Evolutionary conservation across 352 stramenopile species (phyloP), one percentile per base, ranked within the genome.

Genomic region (Albugo candida): DNA sequence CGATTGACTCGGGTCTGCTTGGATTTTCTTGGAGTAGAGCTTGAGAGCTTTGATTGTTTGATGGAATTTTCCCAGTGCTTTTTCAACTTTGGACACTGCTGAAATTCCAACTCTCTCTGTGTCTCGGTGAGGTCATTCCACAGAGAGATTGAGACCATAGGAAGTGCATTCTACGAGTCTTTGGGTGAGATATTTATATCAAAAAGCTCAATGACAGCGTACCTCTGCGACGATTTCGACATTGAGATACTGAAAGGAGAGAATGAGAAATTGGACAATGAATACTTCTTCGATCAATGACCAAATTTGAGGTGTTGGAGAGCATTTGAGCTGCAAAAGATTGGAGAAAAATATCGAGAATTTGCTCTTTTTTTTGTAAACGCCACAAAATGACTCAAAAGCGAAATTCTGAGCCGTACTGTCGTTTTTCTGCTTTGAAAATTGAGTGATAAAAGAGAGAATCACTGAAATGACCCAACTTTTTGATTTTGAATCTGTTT

Each of bases 81-180:
- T 49, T 70, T 60, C 16, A 88, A 63, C 49, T 82, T 83, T 10
- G 70, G 72, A 41, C 76, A 64, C 27, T 59, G 41, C 19, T 72
- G 49, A 45, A 85, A 85, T 50, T 81, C 76, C 10, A 88, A 39
- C 20, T 60, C 51, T 10, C 72, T 61, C 55, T 88, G 76, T 11
- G 53, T 65, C 4, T 64, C 18, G 8, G 72, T 83, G 11, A 88
- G 56, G 31, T 66, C 57, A 4, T 43, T 64, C 76, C 76, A 88
- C 19, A 72, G 60, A 0, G 63, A 54, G 10, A 88, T 53, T n/a
- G 76, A 85, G 41, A 62, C 64, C 24, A 83, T 61, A 47, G 67
- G 63, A n/a, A 85, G 55, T 45, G 81, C 56, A 11, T 55, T 67
- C 36, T 57, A 13, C 10, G 36, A 19, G 20, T 13, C 13, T 36